Base-by-base conservation (phyloP, 2,329 filamentous ascomycete genomes). In the Aspergillus ochraceus region DNA sequence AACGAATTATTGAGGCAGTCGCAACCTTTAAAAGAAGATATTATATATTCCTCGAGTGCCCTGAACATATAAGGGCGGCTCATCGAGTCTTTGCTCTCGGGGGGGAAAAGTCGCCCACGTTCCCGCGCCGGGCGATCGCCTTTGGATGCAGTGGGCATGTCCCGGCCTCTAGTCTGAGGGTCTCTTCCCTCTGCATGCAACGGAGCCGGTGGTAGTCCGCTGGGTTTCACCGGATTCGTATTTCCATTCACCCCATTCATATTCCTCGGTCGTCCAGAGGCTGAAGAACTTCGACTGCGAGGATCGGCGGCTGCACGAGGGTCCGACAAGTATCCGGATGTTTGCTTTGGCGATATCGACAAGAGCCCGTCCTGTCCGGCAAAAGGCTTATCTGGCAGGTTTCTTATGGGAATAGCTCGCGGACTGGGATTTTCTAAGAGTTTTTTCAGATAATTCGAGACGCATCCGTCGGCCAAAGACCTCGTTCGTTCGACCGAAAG, bases 1-100 rank as follows among this genome's bases (percentile, higher is more conserved):
- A 97, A 97, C 0, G 92, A 93, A 14, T 80, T 81, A 71, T 95
- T 96, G n/a, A 97, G 76, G 63, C 84, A 88, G 55, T 89, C 83
- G 65, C 87, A 87, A 0, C 88, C 87, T 57, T 85, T 83, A 68
- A 96, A 90, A 66, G 85, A 89, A 20, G 78, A 74, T 53, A 87
- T 78, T 46, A 97, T 83, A 70, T 95, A 94, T 61, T 92, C 89
- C 75, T 96, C 91, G 14, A 97, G 72, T 5, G 83, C 83, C 61
- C 85, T 88, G 73, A 97, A 97, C 11, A 94, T 86, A 42, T 79
- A 81, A 68, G 84, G 54, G 17, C 59, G 67, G 46, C 60, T 62
- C n/a, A 67, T 65, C 19, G 57, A 62, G 19, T 65, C 87, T 81
- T 81, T 47, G 65, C 60, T 53, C 19, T 68, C 66, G 29, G 56